A percentile compares a stretch with the other conserved stretches of the same genome.
Conservation (phyloP, 2,329 filamentous ascomycete genomes). For the Beauveria varroae region DNA sequence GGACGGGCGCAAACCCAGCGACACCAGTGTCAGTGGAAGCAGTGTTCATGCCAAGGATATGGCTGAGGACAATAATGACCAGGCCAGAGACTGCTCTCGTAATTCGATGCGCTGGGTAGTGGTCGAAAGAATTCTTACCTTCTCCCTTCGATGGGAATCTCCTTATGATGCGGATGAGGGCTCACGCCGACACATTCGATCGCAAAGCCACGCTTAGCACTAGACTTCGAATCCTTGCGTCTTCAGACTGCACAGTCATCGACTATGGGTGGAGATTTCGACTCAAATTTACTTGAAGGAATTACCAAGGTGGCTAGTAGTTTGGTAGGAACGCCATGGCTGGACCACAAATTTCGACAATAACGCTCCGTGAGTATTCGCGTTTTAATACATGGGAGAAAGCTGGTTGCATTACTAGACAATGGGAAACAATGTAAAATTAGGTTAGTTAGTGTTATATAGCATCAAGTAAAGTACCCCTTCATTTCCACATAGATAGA, state of each 20-base stretch:
- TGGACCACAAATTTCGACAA: not conserved
- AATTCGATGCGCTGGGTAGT: slow-evolving; percentile 30
- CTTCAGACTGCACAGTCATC: not conserved
- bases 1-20: slow-evolving; percentile 5
- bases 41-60: not conserved
- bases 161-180: slow-evolving; percentile 1
- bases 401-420: too few species aligned
- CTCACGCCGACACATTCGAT: slow-evolving; percentile 1
- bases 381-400: not conserved
- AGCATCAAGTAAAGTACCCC: not conserved
- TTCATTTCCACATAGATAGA: too few species aligned
- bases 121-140: slow-evolving; percentile 30
- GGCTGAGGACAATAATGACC: not conserved
- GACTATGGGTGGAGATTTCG: not conserved
- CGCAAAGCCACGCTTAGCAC: not conserved
- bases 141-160: slow-evolving; percentile 28
- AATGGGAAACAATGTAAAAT: not conserved
- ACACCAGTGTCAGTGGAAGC: not conserved
- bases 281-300: not conserved
- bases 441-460: not conserved
- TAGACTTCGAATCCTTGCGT: too few species aligned
- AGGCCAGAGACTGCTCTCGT: not conserved
- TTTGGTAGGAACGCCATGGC: not conserved
- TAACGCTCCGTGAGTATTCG: not conserved
- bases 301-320: not conserved